Evolutionary conservation across 768 basidiomycete species (phyloP).

Genomic region (Mycena epipterygia): DNA sequence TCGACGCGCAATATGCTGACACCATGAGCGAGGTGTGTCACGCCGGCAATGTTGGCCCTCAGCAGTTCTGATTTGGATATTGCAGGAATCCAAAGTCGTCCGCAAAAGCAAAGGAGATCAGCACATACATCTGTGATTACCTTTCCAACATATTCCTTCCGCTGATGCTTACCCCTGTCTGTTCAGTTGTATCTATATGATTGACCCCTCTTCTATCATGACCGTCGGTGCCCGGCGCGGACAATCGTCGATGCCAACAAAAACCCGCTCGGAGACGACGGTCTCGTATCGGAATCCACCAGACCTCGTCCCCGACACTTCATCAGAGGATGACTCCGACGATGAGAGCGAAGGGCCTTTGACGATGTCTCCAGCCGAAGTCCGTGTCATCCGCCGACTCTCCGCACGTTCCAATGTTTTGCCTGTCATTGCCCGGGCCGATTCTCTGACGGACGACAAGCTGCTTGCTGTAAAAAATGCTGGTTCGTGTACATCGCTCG

Average conservation of each 20-base stretch:
- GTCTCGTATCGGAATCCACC: slow-evolving; percentile 66
- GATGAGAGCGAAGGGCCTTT: slow-evolving; percentile 64
- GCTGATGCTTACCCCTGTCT: slow-evolving; percentile 23
- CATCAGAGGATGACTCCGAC: slow-evolving; percentile 63
- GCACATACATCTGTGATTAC: slow-evolving; percentile 86
- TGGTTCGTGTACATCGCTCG: slow-evolving; percentile 45
- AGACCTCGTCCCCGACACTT: slow-evolving; percentile 69
- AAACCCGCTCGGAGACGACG: slow-evolving; percentile 77
- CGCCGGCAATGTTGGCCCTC: neutral
- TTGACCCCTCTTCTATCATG: slow-evolving; percentile 82
- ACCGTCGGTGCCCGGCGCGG: slow-evolving; percentile 65
- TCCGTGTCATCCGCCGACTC: slow-evolving; percentile 83
- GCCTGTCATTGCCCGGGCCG: slow-evolving; percentile 84
- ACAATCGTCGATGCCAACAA: slow-evolving; percentile 61
- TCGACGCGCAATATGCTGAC: slow-evolving; percentile 86
- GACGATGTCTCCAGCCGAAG: slow-evolving; percentile 82
- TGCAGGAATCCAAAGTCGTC: slow-evolving; percentile 89
- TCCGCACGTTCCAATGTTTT: slow-evolving; percentile 83
- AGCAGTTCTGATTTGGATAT: slow-evolving; percentile 4
- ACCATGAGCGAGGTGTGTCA: slow-evolving; percentile 85
- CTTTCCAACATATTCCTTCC: neutral
- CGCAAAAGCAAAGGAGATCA: slow-evolving; percentile 91
- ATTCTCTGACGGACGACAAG: slow-evolving; percentile 87
- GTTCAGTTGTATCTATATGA: slow-evolving; percentile 84
- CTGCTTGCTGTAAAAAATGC: slow-evolving; percentile 78